Evolutionary conservation across 306 rosid genomes (phyloP), one percentile per base, ranked within the genome.

Genomic region (Quercus gilva): DNA sequence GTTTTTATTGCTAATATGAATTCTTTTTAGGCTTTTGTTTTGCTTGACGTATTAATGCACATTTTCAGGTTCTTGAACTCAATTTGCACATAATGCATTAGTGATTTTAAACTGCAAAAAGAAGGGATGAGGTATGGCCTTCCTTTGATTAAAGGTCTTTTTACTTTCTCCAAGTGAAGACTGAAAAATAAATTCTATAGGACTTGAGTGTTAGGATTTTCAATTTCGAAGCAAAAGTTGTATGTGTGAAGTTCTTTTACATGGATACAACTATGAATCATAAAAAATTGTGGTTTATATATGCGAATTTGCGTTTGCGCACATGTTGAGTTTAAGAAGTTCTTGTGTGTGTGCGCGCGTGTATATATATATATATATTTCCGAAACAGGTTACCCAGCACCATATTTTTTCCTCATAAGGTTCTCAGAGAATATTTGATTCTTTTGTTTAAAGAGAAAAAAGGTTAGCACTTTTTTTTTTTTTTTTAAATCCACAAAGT

Each of bases 341-440:
- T 76, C 55, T 26, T 71, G 75, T 52, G 71, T 23, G 13, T 25
- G 65, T 49, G 60, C 25, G 1, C 1, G 25, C 1, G 25, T 23
- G 25, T 23, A 23, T 23, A 23, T 23, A 23, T 3, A 0, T 29
- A 0, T 76, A 65, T 65, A 78, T 74, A 69, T 84, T 73, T 83
- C 55, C 87, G 83, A 71, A 86, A 80, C 97, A 94, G 99, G 99
- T 94, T 81, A 91, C 91, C 63, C 97, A 92, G 70, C 94, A 94
- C 80, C 99, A 94, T 63, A 94, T 78, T 86, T 88, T 87, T 92
- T 94, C 85, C 99, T 94, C 5, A 92, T 82, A 92, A 94, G 86
- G 91, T 97, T 79, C 86, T 94, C 83, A 85, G 97, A 78, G 94
- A 93, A 85, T 92, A 97, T 74, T 91, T 94, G 82, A 97, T 94